Conservation (phyloP, 164 flowering plant species). For the Magnolia kwangsiensis region DNA sequence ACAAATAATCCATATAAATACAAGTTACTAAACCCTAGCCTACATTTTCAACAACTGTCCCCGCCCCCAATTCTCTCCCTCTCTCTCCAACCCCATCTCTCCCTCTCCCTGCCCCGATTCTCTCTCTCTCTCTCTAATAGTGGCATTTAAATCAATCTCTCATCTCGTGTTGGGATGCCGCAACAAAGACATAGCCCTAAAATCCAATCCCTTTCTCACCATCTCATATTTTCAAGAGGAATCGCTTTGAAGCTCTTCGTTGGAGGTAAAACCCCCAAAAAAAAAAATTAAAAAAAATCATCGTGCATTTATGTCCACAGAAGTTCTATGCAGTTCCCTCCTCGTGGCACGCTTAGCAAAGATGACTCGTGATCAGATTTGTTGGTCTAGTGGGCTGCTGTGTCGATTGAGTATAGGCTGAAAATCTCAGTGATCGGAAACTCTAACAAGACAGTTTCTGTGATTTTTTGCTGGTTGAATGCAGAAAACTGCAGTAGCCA, state of each 20-base stretch:
- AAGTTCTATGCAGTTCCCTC: not conserved
- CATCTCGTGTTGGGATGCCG: constrained; percentile 4
- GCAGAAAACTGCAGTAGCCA: too few relatives aligned
- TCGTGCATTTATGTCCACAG: not conserved
- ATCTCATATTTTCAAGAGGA: constrained; percentile 46
- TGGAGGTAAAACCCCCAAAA: constrained; percentile 43
- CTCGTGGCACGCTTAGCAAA: too few relatives aligned
- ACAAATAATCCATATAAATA: too few relatives aligned
- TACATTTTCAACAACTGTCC: too few relatives aligned
- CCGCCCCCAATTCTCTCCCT: too few relatives aligned
- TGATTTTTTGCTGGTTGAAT: too few relatives aligned
- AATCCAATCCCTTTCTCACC: constrained; percentile 23
- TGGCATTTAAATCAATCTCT: constrained; percentile 33
- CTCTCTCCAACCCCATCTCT: too few relatives aligned
- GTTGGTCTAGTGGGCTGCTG: too few relatives aligned
- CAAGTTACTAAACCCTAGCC: too few relatives aligned
- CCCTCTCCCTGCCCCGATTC: not conserved
- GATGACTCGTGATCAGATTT: too few relatives aligned
- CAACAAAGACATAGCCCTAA: not conserved
- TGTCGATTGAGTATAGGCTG: not conserved
- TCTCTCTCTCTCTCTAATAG: constrained; percentile 24
- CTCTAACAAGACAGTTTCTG: not conserved
- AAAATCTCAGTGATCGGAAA: too few relatives aligned
- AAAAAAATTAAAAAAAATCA: not conserved
- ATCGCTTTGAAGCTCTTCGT: constrained; percentile 72